phyloP scores from a whole-genome alignment of 2,329 filamentous ascomycete species.

The Fusarium papillatum region DNA sequence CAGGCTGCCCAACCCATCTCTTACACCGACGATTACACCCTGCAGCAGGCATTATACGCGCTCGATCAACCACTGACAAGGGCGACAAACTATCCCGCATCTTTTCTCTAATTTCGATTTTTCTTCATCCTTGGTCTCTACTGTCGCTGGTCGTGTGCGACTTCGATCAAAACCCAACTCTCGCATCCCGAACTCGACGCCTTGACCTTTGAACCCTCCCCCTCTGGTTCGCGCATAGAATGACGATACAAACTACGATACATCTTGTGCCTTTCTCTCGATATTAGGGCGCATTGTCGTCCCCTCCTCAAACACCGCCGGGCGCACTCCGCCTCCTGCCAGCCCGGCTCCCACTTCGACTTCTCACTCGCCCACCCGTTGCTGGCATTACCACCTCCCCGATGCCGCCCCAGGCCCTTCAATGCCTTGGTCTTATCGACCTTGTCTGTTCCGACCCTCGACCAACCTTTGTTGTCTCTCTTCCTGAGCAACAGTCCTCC shows the following conservation, averaged over 20 bases:
- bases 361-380: neutral
- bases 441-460: slow-evolving; percentile 57
- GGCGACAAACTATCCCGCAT: slow-evolving; percentile 25
- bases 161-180: slow-evolving; percentile 7
- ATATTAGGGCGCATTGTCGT: slow-evolving; percentile 21
- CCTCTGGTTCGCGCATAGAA: slow-evolving; percentile 29
- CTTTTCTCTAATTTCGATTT: slow-evolving; percentile 11
- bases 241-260: slow-evolving; percentile 32
- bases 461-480: slow-evolving; percentile 55
- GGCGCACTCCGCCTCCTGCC: neutral
- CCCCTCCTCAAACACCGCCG: neutral
- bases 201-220: slow-evolving; percentile 7
- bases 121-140: neutral
- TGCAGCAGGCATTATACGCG: slow-evolving; percentile 6
- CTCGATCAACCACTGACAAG: slow-evolving; percentile 5
- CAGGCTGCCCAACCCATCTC: neutral
- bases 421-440: slow-evolving; percentile 52
- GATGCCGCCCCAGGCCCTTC: slow-evolving; percentile 43
- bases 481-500: slow-evolving; percentile 18
- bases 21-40: neutral
- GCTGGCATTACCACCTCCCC: slow-evolving; percentile 18
- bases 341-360: neutral
- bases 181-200: slow-evolving; percentile 1
- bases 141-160: slow-evolving; percentile 28
- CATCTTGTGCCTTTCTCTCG: slow-evolving; percentile 14